These are phyloP conservation scores for Bjerkandera adusta DNA, from an alignment of 1,284 basidiomycete genomes.

Conservation along the genomic window DNA sequence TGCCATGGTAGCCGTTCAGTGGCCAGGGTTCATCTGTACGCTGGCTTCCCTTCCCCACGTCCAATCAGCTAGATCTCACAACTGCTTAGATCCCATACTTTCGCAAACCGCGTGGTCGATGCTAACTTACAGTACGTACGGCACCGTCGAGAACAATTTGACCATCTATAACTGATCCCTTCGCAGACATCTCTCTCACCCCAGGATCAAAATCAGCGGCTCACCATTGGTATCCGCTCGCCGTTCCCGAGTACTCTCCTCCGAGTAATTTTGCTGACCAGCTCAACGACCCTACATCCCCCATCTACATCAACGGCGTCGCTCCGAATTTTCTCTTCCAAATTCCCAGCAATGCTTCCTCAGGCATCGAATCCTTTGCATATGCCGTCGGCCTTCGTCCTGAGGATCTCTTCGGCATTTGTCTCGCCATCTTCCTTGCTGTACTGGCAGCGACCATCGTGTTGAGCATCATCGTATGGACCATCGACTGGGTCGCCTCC, in stretches of 20 bases:
- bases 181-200: slow-evolving; percentile 69
- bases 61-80: slow-evolving; percentile 5
- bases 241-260: slow-evolving; percentile 57
- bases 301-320: slow-evolving; percentile 73
- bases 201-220: slow-evolving; percentile 39
- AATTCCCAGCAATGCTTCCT: slow-evolving; percentile 57
- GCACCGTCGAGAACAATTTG: slow-evolving; percentile 8
- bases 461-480: slow-evolving; percentile 73
- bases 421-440: slow-evolving; percentile 79
- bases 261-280: slow-evolving; percentile 70
- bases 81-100: slow-evolving; percentile 75
- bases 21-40: slow-evolving; percentile 90
- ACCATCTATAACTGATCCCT: neutral
- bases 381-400: slow-evolving; percentile 78
- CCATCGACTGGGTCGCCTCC: slow-evolving; percentile 57
- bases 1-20: slow-evolving; percentile 91
- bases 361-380: slow-evolving; percentile 79
- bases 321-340: slow-evolving; percentile 73
- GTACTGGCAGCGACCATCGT: slow-evolving; percentile 73
- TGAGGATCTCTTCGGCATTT: slow-evolving; percentile 83
- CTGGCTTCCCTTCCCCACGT: slow-evolving; percentile 22
- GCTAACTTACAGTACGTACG: slow-evolving; percentile 77
- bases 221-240: slow-evolving; percentile 67
- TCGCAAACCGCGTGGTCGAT: slow-evolving; percentile 87
- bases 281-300: slow-evolving; percentile 65